Evolutionary conservation across 352 stramenopile species (phyloP).

Genomic region (Phytophthora podocarpi): DNA sequence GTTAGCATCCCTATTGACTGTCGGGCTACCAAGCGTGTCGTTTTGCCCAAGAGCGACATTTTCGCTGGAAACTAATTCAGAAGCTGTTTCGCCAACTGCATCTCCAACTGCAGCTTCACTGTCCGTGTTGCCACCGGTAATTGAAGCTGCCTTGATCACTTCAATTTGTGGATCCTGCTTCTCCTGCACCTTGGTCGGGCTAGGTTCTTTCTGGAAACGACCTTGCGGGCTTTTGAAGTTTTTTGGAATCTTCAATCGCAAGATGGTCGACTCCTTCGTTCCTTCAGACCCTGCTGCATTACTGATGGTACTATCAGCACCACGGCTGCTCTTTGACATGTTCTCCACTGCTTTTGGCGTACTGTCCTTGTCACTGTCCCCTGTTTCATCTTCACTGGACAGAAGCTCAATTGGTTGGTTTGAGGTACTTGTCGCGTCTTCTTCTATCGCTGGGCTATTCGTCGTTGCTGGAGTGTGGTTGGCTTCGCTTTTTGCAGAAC

Average conservation of each 20-base stretch:
- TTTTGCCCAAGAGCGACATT: not conserved
- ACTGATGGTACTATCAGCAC: not conserved
- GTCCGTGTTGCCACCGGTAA: not conserved
- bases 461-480: not conserved
- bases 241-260: constrained; percentile 18
- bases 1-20: not conserved
- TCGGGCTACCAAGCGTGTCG: not conserved
- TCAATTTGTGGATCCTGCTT: not conserved
- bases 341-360: not conserved
- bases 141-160: not conserved
- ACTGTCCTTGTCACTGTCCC: constrained; percentile 1
- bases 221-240: not conserved
- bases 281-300: not conserved
- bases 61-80: not conserved
- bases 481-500: not conserved
- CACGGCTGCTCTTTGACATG: not conserved
- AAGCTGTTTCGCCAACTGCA: not conserved
- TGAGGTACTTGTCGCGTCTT: constrained; percentile 1
- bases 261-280: constrained; percentile 14
- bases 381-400: constrained; percentile 37
- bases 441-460: constrained; percentile 2
- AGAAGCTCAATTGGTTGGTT: constrained; percentile 32
- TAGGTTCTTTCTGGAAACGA: not conserved
- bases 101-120: not conserved
- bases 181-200: not conserved